Conservation (phyloP, 192 early-diverging fungal species). For the Coemansia sp. region DNA sequence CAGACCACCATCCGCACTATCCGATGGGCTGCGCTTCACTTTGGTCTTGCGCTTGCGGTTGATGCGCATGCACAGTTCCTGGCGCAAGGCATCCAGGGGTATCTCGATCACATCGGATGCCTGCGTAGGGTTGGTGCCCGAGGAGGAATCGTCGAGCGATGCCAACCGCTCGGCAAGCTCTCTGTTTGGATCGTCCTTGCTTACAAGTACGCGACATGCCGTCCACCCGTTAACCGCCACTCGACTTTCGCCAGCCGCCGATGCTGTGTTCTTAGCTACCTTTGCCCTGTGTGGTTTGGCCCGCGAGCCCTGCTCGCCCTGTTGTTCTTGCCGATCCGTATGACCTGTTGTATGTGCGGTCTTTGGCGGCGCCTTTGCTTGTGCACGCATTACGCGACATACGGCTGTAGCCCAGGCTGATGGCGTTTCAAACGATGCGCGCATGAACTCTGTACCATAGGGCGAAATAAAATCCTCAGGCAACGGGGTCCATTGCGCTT, state of each 20-base stretch:
- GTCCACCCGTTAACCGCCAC: constrained; percentile 71
- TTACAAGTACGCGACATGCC: constrained; percentile 55
- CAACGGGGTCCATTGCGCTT: constrained; percentile 32
- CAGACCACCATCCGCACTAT: background rate
- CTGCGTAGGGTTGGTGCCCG: background rate
- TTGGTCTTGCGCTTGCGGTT: constrained; percentile 8
- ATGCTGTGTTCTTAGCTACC: background rate
- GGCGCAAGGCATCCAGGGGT: constrained; percentile 33
- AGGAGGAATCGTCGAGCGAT: background rate
- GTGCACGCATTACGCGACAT: constrained; percentile 55
- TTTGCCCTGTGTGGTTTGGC: background rate
- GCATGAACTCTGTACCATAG: constrained; percentile 45
- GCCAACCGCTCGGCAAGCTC: constrained; percentile 20
- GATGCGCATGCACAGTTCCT: constrained; percentile 22
- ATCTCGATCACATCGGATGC: constrained; percentile 20
- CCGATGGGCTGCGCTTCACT: background rate
- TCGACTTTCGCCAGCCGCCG: constrained; percentile 30
- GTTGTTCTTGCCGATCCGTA: background rate
- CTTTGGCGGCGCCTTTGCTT: constrained; percentile 25
- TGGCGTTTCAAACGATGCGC: constrained; percentile 58
- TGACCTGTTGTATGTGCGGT: background rate
- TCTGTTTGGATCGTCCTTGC: constrained; percentile 19
- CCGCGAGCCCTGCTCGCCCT: background rate
- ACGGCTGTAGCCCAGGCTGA: constrained; percentile 66
- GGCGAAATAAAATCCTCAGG: constrained; percentile 21